Evolutionary conservation across 2,329 filamentous ascomycete genomes (phyloP), one percentile per base, ranked within the genome.

Genomic region (Cladosporium colombiae): DNA sequence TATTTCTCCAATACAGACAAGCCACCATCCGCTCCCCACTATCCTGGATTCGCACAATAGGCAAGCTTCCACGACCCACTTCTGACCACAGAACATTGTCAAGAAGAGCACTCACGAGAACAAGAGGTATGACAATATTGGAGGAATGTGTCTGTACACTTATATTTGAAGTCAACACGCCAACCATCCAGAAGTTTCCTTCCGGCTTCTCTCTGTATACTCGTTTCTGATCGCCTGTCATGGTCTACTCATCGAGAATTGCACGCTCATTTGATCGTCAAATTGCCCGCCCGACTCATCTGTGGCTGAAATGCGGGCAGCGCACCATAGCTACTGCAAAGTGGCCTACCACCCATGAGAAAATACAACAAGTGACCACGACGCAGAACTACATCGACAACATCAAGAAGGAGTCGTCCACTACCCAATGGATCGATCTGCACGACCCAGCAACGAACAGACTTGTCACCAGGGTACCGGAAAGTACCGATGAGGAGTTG

Each of bases 381-480:
- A 50, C 46, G 18, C 21, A 21, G 1, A 23, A 50, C 21, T 50
- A 23, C 23, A 25, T 50, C 46, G 46, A 50, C 46, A 50, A 50
- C 11, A 50, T 5, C 11, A 13, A 13, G 11, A 21, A 23, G 21
- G 23, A 50, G 11, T 50, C 46, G 14, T 23, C n/a, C 46, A 25
- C 46, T 13, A 25, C n/a, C 11, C n/a, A 89, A 80, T 92, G 88
- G 83, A 92, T 94, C 76, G 90, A 93, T 74, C 82, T 95, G 70
- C 82, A 91, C 79, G 91, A 95, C 79, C 91, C 91, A 23, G 91
- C 91, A 60, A 94, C 91, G 72, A 93, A 93, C 82, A 91, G 92
- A 79, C 85, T 94, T 70, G 88, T 95, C 69, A 94, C 91, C 13
- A 87, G 91, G 57, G 91, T 94, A 31, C 91, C 91, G 18, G 90